Evolutionary conservation across 2,329 filamentous ascomycete genomes (phyloP).

Genomic region (Fusarium incarnatum): DNA sequence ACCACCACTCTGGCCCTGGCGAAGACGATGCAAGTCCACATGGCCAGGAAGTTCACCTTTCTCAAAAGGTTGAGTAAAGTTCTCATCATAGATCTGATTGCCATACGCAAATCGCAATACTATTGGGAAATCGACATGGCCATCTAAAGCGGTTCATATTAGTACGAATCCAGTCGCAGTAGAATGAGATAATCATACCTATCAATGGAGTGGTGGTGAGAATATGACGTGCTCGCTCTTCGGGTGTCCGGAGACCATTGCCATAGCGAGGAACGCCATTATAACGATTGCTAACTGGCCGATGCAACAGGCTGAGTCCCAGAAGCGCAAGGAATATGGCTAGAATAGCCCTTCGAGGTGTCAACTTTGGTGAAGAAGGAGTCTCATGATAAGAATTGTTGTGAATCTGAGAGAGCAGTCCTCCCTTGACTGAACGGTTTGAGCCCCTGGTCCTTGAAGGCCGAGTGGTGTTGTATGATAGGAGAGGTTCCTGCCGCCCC

Average conservation of each 20-base stretch:
- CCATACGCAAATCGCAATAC: constrained; percentile 73
- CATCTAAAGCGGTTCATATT: constrained; percentile 67
- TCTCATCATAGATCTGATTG: constrained; percentile 81
- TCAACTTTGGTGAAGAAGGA: constrained; percentile 42
- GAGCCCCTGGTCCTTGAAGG: constrained; percentile 29
- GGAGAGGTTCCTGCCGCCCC: constrained; percentile 40
- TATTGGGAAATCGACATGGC: constrained; percentile 89
- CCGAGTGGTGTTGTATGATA: constrained; percentile 34
- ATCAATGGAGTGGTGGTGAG: constrained; percentile 62
- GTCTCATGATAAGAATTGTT: constrained; percentile 34
- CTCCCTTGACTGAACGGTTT: constrained; percentile 34
- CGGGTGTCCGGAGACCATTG: constrained; percentile 51
- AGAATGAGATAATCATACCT: constrained; percentile 50
- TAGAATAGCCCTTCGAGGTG: constrained; percentile 41
- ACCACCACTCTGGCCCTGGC: constrained; percentile 78
- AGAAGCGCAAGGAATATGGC: constrained; percentile 45
- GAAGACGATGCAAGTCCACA: constrained; percentile 82
- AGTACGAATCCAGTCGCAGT: neutral
- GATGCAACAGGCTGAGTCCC: constrained; percentile 44
- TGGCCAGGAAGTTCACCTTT: constrained; percentile 75
- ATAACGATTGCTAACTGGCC: constrained; percentile 43
- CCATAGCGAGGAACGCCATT: constrained; percentile 42
- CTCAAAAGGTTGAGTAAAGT: constrained; percentile 81
- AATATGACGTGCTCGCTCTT: constrained; percentile 60
- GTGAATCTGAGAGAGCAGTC: constrained; percentile 37